phyloP scores from a whole-genome alignment of 2,329 filamentous ascomycete species.

The Sphaerulina populicola region DNA sequence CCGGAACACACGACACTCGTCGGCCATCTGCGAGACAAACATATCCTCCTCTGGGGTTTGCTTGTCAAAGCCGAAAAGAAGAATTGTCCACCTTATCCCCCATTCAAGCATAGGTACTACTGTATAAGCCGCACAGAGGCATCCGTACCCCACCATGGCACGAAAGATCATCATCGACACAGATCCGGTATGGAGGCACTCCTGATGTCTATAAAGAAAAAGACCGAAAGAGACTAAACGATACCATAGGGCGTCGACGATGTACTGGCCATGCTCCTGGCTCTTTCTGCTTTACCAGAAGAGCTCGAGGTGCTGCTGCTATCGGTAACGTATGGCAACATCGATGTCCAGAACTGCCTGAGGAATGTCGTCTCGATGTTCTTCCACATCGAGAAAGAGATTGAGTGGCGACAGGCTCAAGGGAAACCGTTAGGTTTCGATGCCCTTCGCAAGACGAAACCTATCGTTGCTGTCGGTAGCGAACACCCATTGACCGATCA shows the following conservation, averaged over 20 bases:
- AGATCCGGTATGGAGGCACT: constrained; percentile 59
- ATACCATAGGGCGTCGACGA: constrained; percentile 69
- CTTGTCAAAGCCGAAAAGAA: background rate
- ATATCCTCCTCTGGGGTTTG: background rate
- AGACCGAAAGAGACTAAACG: background rate
- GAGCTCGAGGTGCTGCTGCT: constrained; percentile 80
- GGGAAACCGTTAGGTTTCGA: constrained; percentile 64
- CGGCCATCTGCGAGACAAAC: constrained; percentile 7
- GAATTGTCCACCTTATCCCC: too few relatives aligned
- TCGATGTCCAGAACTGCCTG: constrained; percentile 76
- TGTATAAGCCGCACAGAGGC: background rate
- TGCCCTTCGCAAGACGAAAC: constrained; percentile 62
- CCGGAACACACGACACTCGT: background rate
- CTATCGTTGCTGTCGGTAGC: constrained; percentile 68
- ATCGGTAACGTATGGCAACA: constrained; percentile 89
- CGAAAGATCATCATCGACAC: constrained; percentile 85
- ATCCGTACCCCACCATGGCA: constrained; percentile 12
- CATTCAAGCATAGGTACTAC: background rate
- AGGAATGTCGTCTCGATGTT: constrained; percentile 86
- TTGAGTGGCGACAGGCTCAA: constrained; percentile 66
- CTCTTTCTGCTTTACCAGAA: constrained; percentile 69
- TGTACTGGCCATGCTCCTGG: constrained; percentile 76
- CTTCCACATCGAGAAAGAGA: constrained; percentile 82
- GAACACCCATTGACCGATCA: constrained; percentile 79
- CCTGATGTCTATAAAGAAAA: too few relatives aligned